Evolutionary conservation across 106 monocot species (phyloP).

Genomic region (Dendrobium nobile): DNA sequence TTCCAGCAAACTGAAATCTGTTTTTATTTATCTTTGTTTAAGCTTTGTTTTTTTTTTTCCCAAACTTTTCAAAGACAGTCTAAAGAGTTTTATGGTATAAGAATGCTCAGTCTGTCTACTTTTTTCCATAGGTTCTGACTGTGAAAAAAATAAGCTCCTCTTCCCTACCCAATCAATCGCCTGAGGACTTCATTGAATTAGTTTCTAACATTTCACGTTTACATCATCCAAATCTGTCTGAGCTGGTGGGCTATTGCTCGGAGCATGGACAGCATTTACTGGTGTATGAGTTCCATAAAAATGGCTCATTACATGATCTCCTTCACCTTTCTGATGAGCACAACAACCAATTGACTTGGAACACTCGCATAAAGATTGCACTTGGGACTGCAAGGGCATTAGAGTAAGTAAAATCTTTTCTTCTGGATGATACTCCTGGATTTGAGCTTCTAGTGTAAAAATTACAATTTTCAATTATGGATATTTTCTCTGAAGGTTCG

Average conservation of each 20-base stretch:
- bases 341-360: conserved; percentile 55
- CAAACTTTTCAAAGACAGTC: neutral
- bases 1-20: neutral
- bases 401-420: conserved; percentile 39
- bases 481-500: too few relatives aligned
- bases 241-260: conserved; percentile 64
- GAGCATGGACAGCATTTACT: conserved; percentile 61
- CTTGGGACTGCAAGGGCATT: conserved; percentile 68
- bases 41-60: neutral
- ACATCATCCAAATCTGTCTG: conserved; percentile 66
- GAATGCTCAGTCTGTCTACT: neutral
- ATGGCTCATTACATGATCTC: conserved; percentile 65
- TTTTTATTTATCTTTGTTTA: neutral
- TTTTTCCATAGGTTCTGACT: conserved; percentile 44
- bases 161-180: conserved; percentile 28
- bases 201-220: conserved; percentile 46
- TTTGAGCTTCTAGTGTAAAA: neutral
- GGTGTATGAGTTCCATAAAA: conserved; percentile 57
- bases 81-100: neutral
- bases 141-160: conserved; percentile 65
- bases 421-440: neutral
- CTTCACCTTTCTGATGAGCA: conserved; percentile 65
- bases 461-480: too few relatives aligned
- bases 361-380: conserved; percentile 60
- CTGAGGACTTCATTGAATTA: conserved; percentile 53